A percentile compares a stretch with the other conserved stretches of the same genome.
Conservation (phyloP, 768 basidiomycete species). For the Dictyophora rubrovolvata region DNA sequence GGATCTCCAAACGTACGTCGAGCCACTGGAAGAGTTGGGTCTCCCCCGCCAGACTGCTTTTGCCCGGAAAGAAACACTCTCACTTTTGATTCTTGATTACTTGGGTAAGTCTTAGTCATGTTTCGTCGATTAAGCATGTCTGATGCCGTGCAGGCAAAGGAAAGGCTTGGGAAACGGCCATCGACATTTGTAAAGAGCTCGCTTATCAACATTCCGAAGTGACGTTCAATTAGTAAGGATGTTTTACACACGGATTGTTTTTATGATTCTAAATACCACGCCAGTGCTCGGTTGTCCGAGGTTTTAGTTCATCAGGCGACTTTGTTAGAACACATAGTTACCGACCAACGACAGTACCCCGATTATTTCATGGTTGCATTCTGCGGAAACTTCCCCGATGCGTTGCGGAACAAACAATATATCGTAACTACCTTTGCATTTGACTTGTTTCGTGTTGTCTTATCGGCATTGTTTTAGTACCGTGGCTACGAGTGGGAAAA, state of each 20-base stretch:
- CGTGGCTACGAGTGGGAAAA: constrained; percentile 96
- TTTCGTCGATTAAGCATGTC: constrained; percentile 3
- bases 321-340: constrained; percentile 76
- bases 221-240: constrained; percentile 80
- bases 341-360: constrained; percentile 73
- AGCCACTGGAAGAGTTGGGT: constrained; percentile 82
- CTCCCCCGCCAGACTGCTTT: constrained; percentile 91
- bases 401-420: constrained; percentile 83
- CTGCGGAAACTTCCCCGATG: constrained; percentile 83
- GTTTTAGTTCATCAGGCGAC: constrained; percentile 82
- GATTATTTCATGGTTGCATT: constrained; percentile 93
- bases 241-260: neutral
- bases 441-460: neutral
- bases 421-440: constrained; percentile 42
- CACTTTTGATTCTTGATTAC: constrained; percentile 86
- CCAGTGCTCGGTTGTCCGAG: constrained; percentile 70
- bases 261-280: constrained; percentile 9
- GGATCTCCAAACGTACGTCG: constrained; percentile 72
- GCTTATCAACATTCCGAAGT: constrained; percentile 80
- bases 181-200: constrained; percentile 88
- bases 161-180: constrained; percentile 93
- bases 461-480: constrained; percentile 41
- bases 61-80: constrained; percentile 87
- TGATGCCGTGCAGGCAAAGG: constrained; percentile 58
- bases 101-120: constrained; percentile 45